Conservation (phyloP, 2,329 filamentous ascomycete species). For the Lomentospora prolificans region DNA sequence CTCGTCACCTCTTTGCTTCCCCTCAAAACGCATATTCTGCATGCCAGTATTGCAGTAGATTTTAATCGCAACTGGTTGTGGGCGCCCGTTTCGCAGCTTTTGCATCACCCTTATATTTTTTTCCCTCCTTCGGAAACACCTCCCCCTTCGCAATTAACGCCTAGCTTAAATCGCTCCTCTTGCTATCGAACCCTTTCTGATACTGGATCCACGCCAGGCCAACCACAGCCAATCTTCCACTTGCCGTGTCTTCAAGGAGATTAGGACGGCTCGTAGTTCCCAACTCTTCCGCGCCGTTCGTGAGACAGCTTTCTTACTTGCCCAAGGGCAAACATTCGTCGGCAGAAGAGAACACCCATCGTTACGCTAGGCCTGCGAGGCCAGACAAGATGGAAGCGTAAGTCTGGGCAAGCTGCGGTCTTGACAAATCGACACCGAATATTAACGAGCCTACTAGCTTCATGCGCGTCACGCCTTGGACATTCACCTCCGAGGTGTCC, state of each 20-base stretch:
- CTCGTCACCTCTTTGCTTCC: background rate
- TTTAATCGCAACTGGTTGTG: background rate
- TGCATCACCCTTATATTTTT: background rate
- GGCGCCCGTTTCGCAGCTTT: background rate
- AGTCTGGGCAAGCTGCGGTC: too few species aligned
- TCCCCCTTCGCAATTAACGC: background rate
- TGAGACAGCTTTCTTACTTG: too few species aligned
- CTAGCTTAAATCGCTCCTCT: background rate
- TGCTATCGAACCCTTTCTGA: background rate
- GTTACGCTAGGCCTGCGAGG: background rate
- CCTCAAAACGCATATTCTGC: background rate
- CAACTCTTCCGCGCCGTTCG: too few species aligned
- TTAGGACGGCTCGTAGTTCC: too few species aligned
- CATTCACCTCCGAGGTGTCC: constrained; percentile 1
- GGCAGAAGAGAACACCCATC: too few species aligned
- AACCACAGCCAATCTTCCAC: background rate
- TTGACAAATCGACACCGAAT: too few species aligned
- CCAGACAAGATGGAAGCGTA: constrained; percentile 1
- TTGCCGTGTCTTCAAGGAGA: too few species aligned
- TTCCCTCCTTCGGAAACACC: background rate
- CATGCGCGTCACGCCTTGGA: constrained; percentile 5
- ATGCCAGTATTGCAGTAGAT: background rate
- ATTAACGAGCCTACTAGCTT: constrained; percentile 4
- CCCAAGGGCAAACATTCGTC: too few species aligned
- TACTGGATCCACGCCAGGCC: background rate